Evolutionary conservation across 2,329 filamentous ascomycete genomes (phyloP).

Genomic region (Exophiala alcalophila): DNA sequence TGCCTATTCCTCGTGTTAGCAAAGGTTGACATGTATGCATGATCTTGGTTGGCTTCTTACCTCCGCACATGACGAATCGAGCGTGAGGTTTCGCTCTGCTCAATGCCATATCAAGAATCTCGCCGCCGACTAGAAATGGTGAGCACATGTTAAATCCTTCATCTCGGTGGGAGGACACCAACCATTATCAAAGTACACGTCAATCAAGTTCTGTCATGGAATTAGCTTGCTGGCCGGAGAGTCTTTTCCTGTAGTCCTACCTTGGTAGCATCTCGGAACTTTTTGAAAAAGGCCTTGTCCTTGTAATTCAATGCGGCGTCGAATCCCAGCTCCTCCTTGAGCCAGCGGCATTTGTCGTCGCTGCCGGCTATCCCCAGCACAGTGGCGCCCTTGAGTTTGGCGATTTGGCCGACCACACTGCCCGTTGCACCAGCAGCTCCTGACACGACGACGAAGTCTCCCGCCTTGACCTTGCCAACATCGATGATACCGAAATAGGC

Average conservation of each 20-base stretch:
- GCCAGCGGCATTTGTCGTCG: conserved; percentile 65
- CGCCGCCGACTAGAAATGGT: conserved; percentile 55
- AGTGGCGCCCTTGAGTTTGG: conserved; percentile 65
- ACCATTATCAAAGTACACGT: conserved; percentile 70
- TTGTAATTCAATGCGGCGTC: conserved; percentile 70
- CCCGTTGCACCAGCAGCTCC: conserved; percentile 77
- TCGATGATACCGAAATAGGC: conserved; percentile 73
- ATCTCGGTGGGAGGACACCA: conserved; percentile 1
- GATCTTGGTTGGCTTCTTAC: conserved; percentile 55
- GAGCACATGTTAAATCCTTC: not conserved
- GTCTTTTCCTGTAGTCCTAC: conserved; percentile 10
- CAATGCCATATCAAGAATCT: conserved; percentile 66
- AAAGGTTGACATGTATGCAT: not conserved
- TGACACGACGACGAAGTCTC: conserved; percentile 73
- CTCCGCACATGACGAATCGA: conserved; percentile 69
- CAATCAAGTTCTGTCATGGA: conserved; percentile 48
- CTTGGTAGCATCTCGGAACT: conserved; percentile 60
- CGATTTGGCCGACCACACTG: conserved; percentile 72
- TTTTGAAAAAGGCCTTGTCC: conserved; percentile 56
- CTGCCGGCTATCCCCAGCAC: conserved; percentile 66
- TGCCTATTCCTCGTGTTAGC: conserved; percentile 50
- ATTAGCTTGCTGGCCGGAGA: not conserved
- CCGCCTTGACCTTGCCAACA: conserved; percentile 64
- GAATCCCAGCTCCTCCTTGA: conserved; percentile 63
- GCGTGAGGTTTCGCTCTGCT: conserved; percentile 60